Conservation (phyloP, 129 eudicot species). For the Centrapalus pauciflorus region DNA sequence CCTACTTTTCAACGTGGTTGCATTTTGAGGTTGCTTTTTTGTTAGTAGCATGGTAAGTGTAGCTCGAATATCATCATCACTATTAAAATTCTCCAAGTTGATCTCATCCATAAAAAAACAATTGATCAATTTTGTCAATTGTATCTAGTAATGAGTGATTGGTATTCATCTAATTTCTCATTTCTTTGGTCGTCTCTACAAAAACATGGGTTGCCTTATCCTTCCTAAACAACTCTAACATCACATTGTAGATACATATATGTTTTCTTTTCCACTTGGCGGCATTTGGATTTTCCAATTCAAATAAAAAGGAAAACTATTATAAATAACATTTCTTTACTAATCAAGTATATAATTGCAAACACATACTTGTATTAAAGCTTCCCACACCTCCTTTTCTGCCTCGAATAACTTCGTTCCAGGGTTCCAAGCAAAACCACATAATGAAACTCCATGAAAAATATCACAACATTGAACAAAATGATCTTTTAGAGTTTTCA, state of each 20-base stretch:
- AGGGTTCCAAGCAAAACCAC: not conserved
- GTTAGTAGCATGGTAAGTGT: too few relatives aligned
- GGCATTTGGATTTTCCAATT: not conserved
- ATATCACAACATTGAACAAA: not conserved
- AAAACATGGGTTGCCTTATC: not conserved
- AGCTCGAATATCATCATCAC: too few relatives aligned
- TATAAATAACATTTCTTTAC: not conserved
- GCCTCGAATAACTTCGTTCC: not conserved
- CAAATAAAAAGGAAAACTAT: not conserved
- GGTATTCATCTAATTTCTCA: not conserved
- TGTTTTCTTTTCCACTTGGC: not conserved
- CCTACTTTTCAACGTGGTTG: too few relatives aligned
- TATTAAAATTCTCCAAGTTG: too few relatives aligned
- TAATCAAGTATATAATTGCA: not conserved
- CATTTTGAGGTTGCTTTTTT: not conserved
- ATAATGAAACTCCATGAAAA: not conserved
- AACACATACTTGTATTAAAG: not conserved
- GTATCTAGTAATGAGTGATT: not conserved
- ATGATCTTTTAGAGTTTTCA: not conserved
- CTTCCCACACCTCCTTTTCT: not conserved
- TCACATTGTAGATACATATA: not conserved
- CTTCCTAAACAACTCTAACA: not conserved
- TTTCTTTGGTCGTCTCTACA: too few relatives aligned
- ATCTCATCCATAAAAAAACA: not conserved
- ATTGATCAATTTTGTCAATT: not conserved